Percentiles rank a stretch among this genome's conserved stretches.
phyloP scores from a whole-genome alignment of 768 basidiomycete genomes.

The Crepidotus variabilis region DNA sequence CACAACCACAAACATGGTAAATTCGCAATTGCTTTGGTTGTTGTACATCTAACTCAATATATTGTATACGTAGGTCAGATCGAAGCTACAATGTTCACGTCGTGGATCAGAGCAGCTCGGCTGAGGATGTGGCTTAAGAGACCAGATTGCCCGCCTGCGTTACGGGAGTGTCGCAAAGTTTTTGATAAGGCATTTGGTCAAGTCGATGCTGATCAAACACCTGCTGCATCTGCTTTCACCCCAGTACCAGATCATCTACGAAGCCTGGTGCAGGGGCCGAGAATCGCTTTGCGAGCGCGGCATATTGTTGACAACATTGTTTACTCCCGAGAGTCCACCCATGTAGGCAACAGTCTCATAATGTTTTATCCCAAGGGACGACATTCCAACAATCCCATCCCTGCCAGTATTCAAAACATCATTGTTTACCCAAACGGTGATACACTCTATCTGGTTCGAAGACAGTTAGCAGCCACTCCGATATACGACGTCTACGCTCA shows the following conservation, averaged over 20 bases:
- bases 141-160: conserved; percentile 7
- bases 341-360: conserved; percentile 23
- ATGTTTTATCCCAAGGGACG: conserved; percentile 14
- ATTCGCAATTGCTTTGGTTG: neutral
- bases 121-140: conserved; percentile 10
- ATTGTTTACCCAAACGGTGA: neutral
- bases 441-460: conserved; percentile 9
- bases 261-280: neutral
- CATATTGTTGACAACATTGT: conserved; percentile 8
- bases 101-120: conserved; percentile 1
- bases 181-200: conserved; percentile 11
- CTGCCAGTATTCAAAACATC: conserved; percentile 19
- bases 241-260: neutral
- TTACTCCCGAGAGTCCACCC: conserved; percentile 14
- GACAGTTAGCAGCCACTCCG: conserved; percentile 5
- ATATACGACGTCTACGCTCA: conserved; percentile 13
- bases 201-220: neutral
- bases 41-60: no score
- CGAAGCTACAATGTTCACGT: conserved; percentile 8
- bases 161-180: conserved; percentile 9
- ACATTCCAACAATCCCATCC: conserved; percentile 5
- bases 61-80: conserved; percentile 9
- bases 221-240: neutral
- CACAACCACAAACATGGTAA: conserved; percentile 21
- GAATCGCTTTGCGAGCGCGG: conserved; percentile 12